Evolutionary conservation across 495 filamentous ascomycete species (phyloP), one percentile per base, ranked within the genome.

Genomic region (Penicillium subrubescens): DNA sequence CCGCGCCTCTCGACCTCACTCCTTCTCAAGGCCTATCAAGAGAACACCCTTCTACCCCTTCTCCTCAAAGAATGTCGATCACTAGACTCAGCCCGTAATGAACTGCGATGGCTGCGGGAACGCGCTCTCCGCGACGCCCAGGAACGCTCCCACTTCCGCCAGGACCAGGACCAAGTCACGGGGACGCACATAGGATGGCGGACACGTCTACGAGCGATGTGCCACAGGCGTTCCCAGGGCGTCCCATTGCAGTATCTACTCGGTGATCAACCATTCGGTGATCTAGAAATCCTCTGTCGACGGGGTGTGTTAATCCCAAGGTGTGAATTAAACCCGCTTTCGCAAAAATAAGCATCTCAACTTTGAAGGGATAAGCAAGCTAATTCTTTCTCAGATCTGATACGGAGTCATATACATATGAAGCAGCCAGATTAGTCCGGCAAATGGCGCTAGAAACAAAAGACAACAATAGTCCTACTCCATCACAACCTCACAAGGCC

Each of bases 201-300:
- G 43, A 68, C 44, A 17, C 68, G 72, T 5, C 71, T 91, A 0
- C 70, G 70, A 35, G 65, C 73, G 1, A 81, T 91, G 60, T 92
- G 88, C 60, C 60, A 72, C 14, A 70, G 83, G 39, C 83, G 95
- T 43, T 82, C 85, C 3, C 74, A 64, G 31, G 93, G 93, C 1
- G 77, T 84, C 41, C 95, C 95, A 0, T 78, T 99, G 8, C 95
- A 98, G 71, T 99, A 97, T 70, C 84, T 97, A 12, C 81, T 99
- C 4, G 93, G 93, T 0, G 87, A 87, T 17, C 94, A 98, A 71
- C 94, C 91, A 14, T 97, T 99, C 71, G 94, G 93, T 0, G 79
- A 88, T 3, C 75, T 97, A 14, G 88, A 94, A 44, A 91, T 99
- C n/a, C 76, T 82, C 43, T 96, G 92, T 67, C 75, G 77, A 39